Evolutionary conservation across 2,329 filamentous ascomycete species (phyloP).

Genomic region (Xylaria arbuscula): DNA sequence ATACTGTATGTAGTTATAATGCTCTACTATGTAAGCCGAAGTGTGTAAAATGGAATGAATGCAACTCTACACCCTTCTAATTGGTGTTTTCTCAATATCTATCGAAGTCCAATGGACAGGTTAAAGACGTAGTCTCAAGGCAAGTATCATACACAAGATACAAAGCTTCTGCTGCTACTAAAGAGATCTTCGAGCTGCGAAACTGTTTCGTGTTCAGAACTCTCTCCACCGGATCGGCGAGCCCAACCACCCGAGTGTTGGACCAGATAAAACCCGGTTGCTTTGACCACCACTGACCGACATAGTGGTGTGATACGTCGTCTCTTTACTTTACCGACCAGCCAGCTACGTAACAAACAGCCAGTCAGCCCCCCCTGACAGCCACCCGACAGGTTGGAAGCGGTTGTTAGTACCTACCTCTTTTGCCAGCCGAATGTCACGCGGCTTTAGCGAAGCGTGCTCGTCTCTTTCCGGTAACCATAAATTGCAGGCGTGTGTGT

Average conservation of each 20-base stretch:
- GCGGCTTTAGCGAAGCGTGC: conserved; percentile 17
- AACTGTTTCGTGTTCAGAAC: background rate
- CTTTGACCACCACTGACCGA: conserved; percentile 12
- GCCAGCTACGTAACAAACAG: background rate
- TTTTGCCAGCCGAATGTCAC: conserved; percentile 37
- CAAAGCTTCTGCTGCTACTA: background rate
- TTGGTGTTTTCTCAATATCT: background rate
- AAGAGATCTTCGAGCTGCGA: background rate
- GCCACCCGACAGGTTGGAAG: conserved; percentile 40
- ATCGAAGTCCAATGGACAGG: background rate
- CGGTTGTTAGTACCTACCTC: conserved; percentile 25
- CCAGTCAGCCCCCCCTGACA: conserved; percentile 10
- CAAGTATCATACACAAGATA: background rate
- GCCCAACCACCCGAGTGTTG: background rate
- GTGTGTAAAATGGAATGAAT: background rate
- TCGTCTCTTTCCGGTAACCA: conserved; percentile 20
- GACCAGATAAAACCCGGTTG: background rate
- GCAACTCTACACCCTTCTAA: background rate
- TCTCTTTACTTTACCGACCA: background rate
- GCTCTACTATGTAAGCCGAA: background rate
- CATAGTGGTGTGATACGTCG: background rate
- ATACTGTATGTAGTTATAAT: background rate
- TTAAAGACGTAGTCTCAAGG: background rate
- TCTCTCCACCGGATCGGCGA: background rate
- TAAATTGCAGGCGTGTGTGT: conserved; percentile 15